A percentile compares a stretch with the other conserved stretches of the same genome.
Evolutionary conservation across 441 rosid species (phyloP).

Genomic region (Erodium trifolium): DNA sequence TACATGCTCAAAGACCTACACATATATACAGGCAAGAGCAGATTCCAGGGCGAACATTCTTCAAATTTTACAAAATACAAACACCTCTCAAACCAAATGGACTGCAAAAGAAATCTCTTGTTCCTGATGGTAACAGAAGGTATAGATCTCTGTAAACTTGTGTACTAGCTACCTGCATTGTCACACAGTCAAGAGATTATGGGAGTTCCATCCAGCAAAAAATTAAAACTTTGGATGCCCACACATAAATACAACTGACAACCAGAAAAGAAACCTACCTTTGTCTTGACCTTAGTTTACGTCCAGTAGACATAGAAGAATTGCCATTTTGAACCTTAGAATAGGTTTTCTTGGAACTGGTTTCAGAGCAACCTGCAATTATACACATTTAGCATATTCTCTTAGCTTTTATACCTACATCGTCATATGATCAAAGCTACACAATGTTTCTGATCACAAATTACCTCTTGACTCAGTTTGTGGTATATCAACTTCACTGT

Average conservation of each 20-base stretch:
- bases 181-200: neutral
- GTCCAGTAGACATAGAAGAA: slow-evolving; percentile 25
- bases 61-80: neutral
- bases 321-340: slow-evolving; percentile 15
- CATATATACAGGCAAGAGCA: neutral
- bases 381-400: neutral
- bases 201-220: neutral
- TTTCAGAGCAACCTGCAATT: slow-evolving; percentile 26
- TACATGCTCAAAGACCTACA: too few relatives aligned
- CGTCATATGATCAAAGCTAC: neutral
- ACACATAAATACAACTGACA: neutral
- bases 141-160: neutral
- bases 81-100: neutral
- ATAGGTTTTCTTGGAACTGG: slow-evolving; percentile 19
- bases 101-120: neutral
- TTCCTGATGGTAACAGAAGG: neutral
- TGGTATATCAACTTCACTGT: slow-evolving; percentile 29
- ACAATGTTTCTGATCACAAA: neutral
- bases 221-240: neutral
- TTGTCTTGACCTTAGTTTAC: slow-evolving; percentile 25
- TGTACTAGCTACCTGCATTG: neutral
- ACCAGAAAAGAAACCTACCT: slow-evolving; percentile 24
- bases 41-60: neutral
- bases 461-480: slow-evolving; percentile 29
- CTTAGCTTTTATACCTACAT: neutral